phyloP scores from a whole-genome alignment of 2,329 filamentous ascomycete species.

The Diatrype stigma region DNA sequence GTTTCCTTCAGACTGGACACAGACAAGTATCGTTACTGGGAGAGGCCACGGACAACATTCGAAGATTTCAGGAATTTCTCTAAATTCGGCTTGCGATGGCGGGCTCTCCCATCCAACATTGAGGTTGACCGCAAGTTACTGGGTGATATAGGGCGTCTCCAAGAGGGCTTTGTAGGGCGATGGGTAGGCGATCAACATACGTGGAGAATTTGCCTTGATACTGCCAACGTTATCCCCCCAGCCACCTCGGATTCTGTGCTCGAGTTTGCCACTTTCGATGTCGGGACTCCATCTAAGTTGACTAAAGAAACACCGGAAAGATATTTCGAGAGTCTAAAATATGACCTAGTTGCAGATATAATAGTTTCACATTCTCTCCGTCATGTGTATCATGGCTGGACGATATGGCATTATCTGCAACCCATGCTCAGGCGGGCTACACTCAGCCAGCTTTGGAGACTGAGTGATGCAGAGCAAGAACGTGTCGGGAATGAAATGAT shows the following conservation, averaged over 20 bases:
- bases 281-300: background rate
- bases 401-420: background rate
- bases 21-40: too few species aligned
- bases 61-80: too few species aligned
- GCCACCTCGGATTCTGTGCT: conserved; percentile 7
- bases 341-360: background rate
- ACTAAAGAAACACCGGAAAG: background rate
- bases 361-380: conserved; percentile 5
- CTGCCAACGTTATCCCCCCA: background rate
- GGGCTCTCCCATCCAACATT: background rate
- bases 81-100: background rate
- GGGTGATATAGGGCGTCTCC: background rate
- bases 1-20: background rate
- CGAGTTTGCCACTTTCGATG: conserved; percentile 5
- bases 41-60: too few species aligned
- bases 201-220: background rate
- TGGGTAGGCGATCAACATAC: background rate
- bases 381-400: conserved; percentile 5
- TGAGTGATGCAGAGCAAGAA: background rate
- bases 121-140: background rate
- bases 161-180: background rate
- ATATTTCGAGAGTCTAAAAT: background rate
- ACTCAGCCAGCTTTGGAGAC: conserved; percentile 3
- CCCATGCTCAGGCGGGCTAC: background rate
- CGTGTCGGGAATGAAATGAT: background rate